These are phyloP conservation scores for Diaporthe velutina DNA, from an alignment of 2,329 filamentous ascomycete species.

Conservation along the genomic window DNA sequence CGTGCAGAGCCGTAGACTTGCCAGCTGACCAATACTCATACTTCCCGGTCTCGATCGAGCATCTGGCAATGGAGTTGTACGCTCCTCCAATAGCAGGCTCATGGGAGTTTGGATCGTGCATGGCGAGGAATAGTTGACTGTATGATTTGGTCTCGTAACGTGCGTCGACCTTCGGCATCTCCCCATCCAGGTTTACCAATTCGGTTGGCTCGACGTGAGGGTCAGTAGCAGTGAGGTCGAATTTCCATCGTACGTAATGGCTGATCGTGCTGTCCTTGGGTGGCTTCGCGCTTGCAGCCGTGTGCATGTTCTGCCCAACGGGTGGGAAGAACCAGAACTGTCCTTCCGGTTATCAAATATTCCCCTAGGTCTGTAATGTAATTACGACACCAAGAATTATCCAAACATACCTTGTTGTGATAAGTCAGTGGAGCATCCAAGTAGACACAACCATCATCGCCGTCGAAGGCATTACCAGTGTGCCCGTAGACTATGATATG, in stretches of 20 bases:
- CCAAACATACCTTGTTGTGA: slow-evolving; percentile 25
- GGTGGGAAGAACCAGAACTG: slow-evolving; percentile 36
- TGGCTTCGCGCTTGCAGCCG: slow-evolving; percentile 24
- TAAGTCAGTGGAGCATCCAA: slow-evolving; percentile 27
- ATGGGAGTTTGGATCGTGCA: slow-evolving; percentile 33
- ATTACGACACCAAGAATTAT: not conserved
- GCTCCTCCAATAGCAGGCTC: slow-evolving; percentile 29
- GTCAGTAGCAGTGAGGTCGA: slow-evolving; percentile 21
- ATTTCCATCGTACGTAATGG: slow-evolving; percentile 34
- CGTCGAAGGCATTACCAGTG: slow-evolving; percentile 31
- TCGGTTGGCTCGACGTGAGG: slow-evolving; percentile 15
- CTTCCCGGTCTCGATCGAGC: slow-evolving; percentile 27
- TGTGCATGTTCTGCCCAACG: slow-evolving; percentile 29
- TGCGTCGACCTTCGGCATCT: slow-evolving; percentile 30
- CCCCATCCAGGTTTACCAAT: slow-evolving; percentile 29
- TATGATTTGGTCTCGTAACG: slow-evolving; percentile 28
- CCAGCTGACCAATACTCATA: slow-evolving; percentile 34
- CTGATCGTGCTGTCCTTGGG: slow-evolving; percentile 22
- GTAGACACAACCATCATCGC: slow-evolving; percentile 29
- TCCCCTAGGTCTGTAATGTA: not conserved
- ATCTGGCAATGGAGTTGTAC: slow-evolving; percentile 34
- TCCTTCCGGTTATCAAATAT: not conserved
- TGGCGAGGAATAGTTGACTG: slow-evolving; percentile 27
- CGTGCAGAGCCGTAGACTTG: slow-evolving; percentile 21
- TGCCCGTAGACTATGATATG: slow-evolving; percentile 17